Percentiles rank a stretch among this genome's conserved stretches.
These are phyloP conservation scores for Diaporthe sp. DNA, from an alignment of 2,329 filamentous ascomycete species.

Conservation along the genomic window DNA sequence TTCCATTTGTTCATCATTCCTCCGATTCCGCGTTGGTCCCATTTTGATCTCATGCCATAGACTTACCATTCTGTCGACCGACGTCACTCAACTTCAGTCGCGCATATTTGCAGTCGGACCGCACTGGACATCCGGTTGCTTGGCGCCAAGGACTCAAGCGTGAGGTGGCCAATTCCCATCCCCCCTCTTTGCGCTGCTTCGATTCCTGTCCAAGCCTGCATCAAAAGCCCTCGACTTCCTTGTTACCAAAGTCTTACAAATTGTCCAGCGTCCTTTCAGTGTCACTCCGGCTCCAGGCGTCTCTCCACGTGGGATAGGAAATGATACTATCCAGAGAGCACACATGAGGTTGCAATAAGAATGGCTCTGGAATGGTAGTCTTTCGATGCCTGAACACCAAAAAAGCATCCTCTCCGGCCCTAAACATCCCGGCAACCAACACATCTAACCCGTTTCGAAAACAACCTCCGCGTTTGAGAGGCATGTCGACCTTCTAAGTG, in stretches of 20 bases:
- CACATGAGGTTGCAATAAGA: background rate
- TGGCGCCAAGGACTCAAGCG: background rate
- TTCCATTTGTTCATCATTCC: background rate
- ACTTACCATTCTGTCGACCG: background rate
- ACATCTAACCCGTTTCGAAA: background rate
- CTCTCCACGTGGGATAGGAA: background rate
- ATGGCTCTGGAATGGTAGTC: background rate
- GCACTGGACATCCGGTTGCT: background rate
- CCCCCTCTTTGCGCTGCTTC: background rate
- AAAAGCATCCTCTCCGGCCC: background rate
- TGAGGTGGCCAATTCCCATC: background rate
- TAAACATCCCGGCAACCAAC: background rate
- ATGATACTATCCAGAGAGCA: background rate
- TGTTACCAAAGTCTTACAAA: background rate
- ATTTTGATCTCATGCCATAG: background rate
- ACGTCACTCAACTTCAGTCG: background rate
- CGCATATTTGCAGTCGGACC: background rate
- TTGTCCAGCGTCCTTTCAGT: background rate
- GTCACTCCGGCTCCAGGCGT: background rate
- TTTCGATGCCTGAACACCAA: background rate
- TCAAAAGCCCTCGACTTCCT: background rate
- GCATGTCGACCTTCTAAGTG: background rate
- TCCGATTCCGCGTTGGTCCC: background rate
- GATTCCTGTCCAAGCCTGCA: background rate
- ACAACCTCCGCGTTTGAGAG: conserved; percentile 6